Evolutionary conservation across 192 early-diverging fungal genomes (phyloP).

Genomic region (Neocallimastix lanati): DNA sequence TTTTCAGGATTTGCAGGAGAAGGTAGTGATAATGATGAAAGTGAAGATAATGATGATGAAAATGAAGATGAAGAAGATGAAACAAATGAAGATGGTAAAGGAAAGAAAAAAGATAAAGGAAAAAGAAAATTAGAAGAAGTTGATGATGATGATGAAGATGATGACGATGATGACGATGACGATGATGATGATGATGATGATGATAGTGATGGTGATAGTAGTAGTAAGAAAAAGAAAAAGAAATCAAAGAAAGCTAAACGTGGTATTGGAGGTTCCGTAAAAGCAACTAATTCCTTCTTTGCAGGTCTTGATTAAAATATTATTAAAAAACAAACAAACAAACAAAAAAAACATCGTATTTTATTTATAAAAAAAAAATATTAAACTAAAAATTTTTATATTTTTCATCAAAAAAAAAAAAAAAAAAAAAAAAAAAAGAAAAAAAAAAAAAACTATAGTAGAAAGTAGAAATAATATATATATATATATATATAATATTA

Average conservation of each 20-base stretch:
- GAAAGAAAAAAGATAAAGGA: background rate
- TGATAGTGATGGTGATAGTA: slow-evolving; percentile 10
- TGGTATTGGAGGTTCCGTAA: slow-evolving; percentile 3
- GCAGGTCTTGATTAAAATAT: slow-evolving; percentile 14
- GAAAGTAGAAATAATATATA: too few relatives aligned
- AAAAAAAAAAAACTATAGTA: too few relatives aligned
- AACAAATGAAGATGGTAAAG: slow-evolving; percentile 10
- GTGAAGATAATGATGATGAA: slow-evolving; percentile 11
- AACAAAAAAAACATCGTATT: too few relatives aligned
- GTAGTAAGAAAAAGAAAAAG: slow-evolving; percentile 13
- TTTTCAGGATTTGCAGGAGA: background rate
- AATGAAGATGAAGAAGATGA: slow-evolving; percentile 16
- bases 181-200: slow-evolving; percentile 19
- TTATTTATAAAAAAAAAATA: too few relatives aligned
- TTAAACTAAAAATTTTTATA: too few relatives aligned
- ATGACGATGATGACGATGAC: slow-evolving; percentile 23
- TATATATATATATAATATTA: too few relatives aligned
- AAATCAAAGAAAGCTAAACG: slow-evolving; percentile 15
- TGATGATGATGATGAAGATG: slow-evolving; percentile 6
- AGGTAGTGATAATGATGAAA: slow-evolving; percentile 19
- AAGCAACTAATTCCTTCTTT: slow-evolving; percentile 11
- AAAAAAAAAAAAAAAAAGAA: too few relatives aligned
- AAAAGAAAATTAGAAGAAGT: background rate
- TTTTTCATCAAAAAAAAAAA: too few relatives aligned
- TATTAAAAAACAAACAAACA: background rate